A percentile compares a stretch with the other conserved stretches of the same genome.
These are phyloP conservation scores for Diversispora eburnea DNA, from an alignment of 192 early-diverging fungal genomes.

Conservation along the genomic window DNA sequence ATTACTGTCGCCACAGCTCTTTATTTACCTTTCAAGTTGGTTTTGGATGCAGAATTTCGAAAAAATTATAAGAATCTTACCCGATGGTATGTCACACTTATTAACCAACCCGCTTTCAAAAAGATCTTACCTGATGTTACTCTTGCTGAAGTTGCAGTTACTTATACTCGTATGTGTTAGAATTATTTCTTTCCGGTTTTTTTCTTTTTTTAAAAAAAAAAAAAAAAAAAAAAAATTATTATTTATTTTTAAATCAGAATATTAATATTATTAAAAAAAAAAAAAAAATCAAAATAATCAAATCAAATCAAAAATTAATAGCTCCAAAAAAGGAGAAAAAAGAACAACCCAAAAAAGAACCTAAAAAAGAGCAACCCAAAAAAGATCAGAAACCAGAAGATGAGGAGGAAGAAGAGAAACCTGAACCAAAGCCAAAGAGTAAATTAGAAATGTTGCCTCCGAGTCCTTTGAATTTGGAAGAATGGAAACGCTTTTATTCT, in stretches of 20 bases:
- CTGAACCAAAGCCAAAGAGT: conserved; percentile 88
- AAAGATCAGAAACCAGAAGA: conserved; percentile 52
- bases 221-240: too few species aligned
- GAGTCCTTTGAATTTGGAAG: conserved; percentile 78
- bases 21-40: conserved; percentile 41
- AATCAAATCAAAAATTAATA: conserved; percentile 2
- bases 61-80: conserved; percentile 81
- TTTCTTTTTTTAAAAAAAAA: too few species aligned
- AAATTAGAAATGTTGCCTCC: conserved; percentile 83
- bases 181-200: not conserved
- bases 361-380: conserved; percentile 51
- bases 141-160: conserved; percentile 60
- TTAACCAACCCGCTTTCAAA: conserved; percentile 83
- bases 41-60: conserved; percentile 78
- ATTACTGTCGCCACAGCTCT: conserved; percentile 65
- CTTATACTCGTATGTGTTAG: conserved; percentile 29
- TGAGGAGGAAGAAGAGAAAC: conserved; percentile 58
- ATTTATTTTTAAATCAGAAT: too few species aligned
- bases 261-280: too few species aligned
- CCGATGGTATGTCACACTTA: conserved; percentile 88
- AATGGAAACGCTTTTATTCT: conserved; percentile 97
- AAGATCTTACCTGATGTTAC: conserved; percentile 68
- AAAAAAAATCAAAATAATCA: too few species aligned
- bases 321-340: conserved; percentile 66
- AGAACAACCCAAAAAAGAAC: conserved; percentile 57